A percentile compares a stretch with the other conserved stretches of the same genome.
phyloP scores from a whole-genome alignment of 83 land plant species.

The Picea engelmannii region DNA sequence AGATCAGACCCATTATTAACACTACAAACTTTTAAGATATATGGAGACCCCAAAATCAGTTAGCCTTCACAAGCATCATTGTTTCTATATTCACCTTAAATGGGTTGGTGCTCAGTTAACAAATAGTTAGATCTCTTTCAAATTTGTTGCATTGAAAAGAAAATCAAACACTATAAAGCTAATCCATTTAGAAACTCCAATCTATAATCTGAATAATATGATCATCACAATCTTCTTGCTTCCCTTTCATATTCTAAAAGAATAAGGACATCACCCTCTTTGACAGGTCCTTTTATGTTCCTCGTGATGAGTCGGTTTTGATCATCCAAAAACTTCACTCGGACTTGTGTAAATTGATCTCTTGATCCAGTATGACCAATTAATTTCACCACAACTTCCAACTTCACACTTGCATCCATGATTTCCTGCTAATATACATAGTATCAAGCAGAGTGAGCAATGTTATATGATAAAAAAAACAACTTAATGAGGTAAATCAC shows the following conservation, averaged over 20 bases:
- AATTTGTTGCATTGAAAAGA: too few species aligned
- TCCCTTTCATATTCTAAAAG: constrained; percentile 84
- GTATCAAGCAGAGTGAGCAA: too few species aligned
- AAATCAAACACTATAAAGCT: background rate
- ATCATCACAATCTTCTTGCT: constrained; percentile 78
- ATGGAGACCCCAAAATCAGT: too few species aligned
- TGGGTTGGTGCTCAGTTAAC: too few species aligned
- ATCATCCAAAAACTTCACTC: constrained; percentile 25
- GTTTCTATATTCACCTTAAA: too few species aligned
- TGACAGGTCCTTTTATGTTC: constrained; percentile 78
- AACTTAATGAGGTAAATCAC: too few species aligned
- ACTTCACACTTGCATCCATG: constrained; percentile 63
- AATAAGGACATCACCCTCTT: constrained; percentile 80
- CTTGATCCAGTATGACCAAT: constrained; percentile 70
- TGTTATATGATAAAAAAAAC: too few species aligned
- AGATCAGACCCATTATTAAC: too few species aligned
- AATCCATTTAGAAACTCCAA: background rate
- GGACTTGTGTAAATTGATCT: constrained; percentile 81
- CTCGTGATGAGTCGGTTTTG: constrained; percentile 82
- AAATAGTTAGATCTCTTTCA: too few species aligned
- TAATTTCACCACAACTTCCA: constrained; percentile 68
- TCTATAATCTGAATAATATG: background rate
- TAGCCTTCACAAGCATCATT: too few species aligned
- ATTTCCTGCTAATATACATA: background rate
- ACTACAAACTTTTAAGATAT: too few species aligned